Evolutionary conservation across 768 basidiomycete genomes (phyloP).

Genomic region (Pisolithus microcarpus): DNA sequence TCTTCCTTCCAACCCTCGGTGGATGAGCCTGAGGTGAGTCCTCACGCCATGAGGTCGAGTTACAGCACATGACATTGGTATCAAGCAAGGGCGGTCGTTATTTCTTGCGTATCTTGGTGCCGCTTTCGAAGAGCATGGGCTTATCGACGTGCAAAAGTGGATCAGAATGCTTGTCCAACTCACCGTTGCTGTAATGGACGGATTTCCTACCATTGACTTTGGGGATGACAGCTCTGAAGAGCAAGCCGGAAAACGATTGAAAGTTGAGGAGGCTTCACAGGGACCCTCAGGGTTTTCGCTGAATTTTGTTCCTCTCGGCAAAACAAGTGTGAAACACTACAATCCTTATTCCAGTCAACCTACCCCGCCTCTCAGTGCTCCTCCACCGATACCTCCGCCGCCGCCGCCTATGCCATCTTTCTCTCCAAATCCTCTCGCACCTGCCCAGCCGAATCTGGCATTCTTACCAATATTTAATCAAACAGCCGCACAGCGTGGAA

Average conservation of each 20-base stretch:
- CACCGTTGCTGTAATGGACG: conserved; percentile 13
- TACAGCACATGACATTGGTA: conserved; percentile 10
- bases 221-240: conserved; percentile 21
- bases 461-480: conserved; percentile 73
- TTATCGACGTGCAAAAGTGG: conserved; percentile 49
- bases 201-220: conserved; percentile 11
- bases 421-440: conserved; percentile 50
- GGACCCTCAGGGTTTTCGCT: conserved; percentile 24
- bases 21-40: conserved; percentile 33
- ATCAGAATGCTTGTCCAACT: conserved; percentile 36
- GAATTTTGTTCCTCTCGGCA: conserved; percentile 13
- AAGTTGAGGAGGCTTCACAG: conserved; percentile 24
- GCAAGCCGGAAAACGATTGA: conserved; percentile 24
- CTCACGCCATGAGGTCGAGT: background rate
- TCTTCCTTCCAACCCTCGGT: conserved; percentile 20
- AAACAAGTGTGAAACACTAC: conserved; percentile 19
- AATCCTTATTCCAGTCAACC: conserved; percentile 21
- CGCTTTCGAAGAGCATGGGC: conserved; percentile 49
- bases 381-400: conserved; percentile 22
- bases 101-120: conserved; percentile 67
- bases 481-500: conserved; percentile 57
- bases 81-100: conserved; percentile 48
- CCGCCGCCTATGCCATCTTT: conserved; percentile 29
- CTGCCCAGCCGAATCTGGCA: conserved; percentile 55
- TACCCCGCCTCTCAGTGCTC: conserved; percentile 21